A percentile compares a stretch with the other conserved stretches of the same genome.
Conservation (phyloP, 495 filamentous ascomycete species). For the Parmelia sp. region DNA sequence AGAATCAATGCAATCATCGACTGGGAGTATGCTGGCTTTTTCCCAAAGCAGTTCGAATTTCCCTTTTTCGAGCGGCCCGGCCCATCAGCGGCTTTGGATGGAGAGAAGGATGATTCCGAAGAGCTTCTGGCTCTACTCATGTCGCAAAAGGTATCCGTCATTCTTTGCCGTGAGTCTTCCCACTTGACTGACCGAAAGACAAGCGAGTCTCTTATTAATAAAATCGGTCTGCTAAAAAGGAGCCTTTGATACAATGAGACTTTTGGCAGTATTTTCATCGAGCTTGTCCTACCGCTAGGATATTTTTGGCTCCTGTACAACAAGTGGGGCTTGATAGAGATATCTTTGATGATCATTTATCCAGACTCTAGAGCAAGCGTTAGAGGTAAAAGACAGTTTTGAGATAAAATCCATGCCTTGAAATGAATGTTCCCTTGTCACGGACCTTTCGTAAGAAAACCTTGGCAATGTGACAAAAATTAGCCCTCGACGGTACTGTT, state of each 20-base stretch:
- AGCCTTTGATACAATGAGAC: neutral
- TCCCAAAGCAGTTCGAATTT: constrained; percentile 26
- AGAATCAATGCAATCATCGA: constrained; percentile 34
- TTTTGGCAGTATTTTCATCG: neutral
- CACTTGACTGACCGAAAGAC: constrained; percentile 1
- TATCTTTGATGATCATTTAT: too few species aligned
- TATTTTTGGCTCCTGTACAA: neutral
- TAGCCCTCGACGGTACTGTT: too few species aligned
- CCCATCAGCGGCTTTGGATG: constrained; percentile 41
- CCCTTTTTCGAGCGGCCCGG: constrained; percentile 25
- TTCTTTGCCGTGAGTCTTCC: constrained; percentile 4
- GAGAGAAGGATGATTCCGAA: constrained; percentile 87
- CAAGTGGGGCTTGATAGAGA: neutral
- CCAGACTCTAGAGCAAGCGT: too few species aligned
- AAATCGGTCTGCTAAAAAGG: neutral
- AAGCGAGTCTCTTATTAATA: constrained; percentile 1
- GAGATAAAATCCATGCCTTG: too few species aligned
- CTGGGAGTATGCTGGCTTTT: constrained; percentile 37
- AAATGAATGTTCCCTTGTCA: too few species aligned
- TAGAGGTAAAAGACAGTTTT: too few species aligned
- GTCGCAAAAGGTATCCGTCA: constrained; percentile 2
- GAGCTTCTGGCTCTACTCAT: constrained; percentile 88
- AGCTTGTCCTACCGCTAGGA: neutral
- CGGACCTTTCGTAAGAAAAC: too few species aligned
- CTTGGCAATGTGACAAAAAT: too few species aligned